These are phyloP conservation scores for Debaryomyces maramus DNA, from an alignment of 805 yeast genomes.

Conservation along the genomic window DNA sequence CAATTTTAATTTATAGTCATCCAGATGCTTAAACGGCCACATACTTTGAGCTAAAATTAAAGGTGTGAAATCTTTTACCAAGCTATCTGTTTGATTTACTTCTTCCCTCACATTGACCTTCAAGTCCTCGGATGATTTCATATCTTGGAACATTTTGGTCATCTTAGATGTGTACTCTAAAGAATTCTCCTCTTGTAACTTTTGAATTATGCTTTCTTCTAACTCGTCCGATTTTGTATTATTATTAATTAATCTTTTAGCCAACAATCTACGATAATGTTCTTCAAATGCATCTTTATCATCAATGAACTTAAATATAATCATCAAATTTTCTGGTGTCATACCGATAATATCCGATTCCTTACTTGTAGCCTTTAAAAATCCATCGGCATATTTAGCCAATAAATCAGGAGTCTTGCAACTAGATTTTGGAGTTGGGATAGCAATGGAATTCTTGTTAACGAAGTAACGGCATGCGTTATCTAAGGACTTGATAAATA, in stretches of 20 bases:
- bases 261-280: constrained; percentile 83
- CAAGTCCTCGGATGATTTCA: constrained; percentile 78
- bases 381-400: constrained; percentile 84
- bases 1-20: constrained; percentile 47
- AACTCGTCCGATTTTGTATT: constrained; percentile 81
- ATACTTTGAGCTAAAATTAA: constrained; percentile 81
- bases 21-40: constrained; percentile 71
- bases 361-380: constrained; percentile 74
- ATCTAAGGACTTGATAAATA: constrained; percentile 84
- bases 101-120: constrained; percentile 56
- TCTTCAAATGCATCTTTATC: constrained; percentile 96
- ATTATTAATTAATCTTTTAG: constrained; percentile 85
- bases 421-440: constrained; percentile 53
- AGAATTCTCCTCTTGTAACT: constrained; percentile 85
- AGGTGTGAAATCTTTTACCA: constrained; percentile 56
- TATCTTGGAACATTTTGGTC: constrained; percentile 94
- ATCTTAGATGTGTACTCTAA: constrained; percentile 91
- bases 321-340: constrained; percentile 82
- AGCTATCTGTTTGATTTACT: constrained; percentile 18
- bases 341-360: constrained; percentile 70
- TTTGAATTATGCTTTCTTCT: constrained; percentile 82
- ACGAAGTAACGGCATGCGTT: constrained; percentile 84
- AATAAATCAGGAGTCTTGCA: constrained; percentile 91
- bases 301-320: constrained; percentile 79
- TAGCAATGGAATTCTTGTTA: constrained; percentile 79